phyloP scores from a whole-genome alignment of 129 eudicot species.

The Helianthus tuberosus region DNA sequence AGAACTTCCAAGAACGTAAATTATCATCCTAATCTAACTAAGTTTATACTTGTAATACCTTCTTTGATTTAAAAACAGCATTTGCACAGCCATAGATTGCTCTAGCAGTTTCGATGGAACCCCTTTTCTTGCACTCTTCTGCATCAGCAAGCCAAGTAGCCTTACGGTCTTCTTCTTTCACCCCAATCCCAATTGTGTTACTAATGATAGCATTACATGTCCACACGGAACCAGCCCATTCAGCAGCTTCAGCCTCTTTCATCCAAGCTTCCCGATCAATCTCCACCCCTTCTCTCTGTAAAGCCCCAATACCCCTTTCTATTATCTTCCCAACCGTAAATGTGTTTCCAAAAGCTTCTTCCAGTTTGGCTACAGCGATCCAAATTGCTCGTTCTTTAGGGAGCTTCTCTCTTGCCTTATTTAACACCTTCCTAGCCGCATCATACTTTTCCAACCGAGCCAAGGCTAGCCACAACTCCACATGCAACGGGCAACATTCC shows the following conservation, averaged over 20 bases:
- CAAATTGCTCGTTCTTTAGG: constrained; percentile 91
- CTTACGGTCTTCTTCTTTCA: constrained; percentile 89
- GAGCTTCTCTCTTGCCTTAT: constrained; percentile 77
- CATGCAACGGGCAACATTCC: constrained; percentile 92
- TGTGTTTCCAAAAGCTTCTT: constrained; percentile 84
- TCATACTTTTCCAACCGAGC: constrained; percentile 83
- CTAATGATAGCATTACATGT: constrained; percentile 90
- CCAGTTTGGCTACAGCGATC: constrained; percentile 86
- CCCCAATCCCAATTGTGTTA: constrained; percentile 76
- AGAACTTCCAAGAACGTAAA: no score
- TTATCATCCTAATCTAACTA: no score
- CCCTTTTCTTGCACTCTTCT: constrained; percentile 87
- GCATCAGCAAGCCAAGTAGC: constrained; percentile 99
- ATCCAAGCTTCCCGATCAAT: constrained; percentile 86
- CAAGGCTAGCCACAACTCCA: constrained; percentile 89
- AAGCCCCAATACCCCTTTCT: constrained; percentile 81
- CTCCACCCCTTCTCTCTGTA: constrained; percentile 71
- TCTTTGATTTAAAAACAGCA: constrained; percentile 70
- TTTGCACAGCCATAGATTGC: constrained; percentile 82
- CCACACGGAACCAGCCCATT: constrained; percentile 79
- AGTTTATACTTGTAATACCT: constrained; percentile 10
- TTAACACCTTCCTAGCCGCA: constrained; percentile 49
- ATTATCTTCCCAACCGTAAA: constrained; percentile 75
- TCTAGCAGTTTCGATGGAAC: constrained; percentile 89
- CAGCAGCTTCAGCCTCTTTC: constrained; percentile 97